Evolutionary conservation across 768 basidiomycete genomes (phyloP), one percentile per base, ranked within the genome.

Genomic region (Harrya chromipes): DNA sequence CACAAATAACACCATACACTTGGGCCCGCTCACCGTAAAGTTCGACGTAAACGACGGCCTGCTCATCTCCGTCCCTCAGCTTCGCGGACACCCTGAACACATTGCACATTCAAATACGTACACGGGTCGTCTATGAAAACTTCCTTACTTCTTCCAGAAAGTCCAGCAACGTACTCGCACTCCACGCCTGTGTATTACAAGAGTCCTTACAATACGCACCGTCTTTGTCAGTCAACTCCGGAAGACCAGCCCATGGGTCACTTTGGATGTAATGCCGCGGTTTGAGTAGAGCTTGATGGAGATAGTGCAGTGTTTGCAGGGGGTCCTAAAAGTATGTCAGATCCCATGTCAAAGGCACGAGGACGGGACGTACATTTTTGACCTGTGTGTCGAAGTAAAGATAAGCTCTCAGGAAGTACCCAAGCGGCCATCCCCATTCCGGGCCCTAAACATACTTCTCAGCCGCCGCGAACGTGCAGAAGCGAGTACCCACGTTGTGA

Each of bases 101-200:
- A 26, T 49, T 17, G 37, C 26, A 26, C 29, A 6, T 33, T 19
- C 8, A 29, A 27, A 16, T 41, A 47, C 47, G 35, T 49, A 37
- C 24, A 38, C 17, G 4, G n/a, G 7, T 34, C 27, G n/a, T 24
- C 48, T 56, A 66, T n/a, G 47, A 54, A 52, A 57, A 50, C 44
- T 20, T 55, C 31, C 46, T 54, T 47, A 88, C 90, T 41, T 77
- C 80, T 58, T 93, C 83, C 43, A 97, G 68, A 66, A 94, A 89
- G 71, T 97, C 94, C 23, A 98, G 74, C 55, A 97, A 68, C 20
- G 92, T 95, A 67, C 90, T 93, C 40, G 91, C 83, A 61, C 90
- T 93, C 97, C 95, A 98, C 4, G 95, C 97, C 65, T 98, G 97
- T 23, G 97, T 94, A 40, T 79, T 74, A 65, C 95, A 98, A 40